Base-by-base conservation (phyloP, 768 basidiomycete species). In the Leccinum boreale region DNA sequence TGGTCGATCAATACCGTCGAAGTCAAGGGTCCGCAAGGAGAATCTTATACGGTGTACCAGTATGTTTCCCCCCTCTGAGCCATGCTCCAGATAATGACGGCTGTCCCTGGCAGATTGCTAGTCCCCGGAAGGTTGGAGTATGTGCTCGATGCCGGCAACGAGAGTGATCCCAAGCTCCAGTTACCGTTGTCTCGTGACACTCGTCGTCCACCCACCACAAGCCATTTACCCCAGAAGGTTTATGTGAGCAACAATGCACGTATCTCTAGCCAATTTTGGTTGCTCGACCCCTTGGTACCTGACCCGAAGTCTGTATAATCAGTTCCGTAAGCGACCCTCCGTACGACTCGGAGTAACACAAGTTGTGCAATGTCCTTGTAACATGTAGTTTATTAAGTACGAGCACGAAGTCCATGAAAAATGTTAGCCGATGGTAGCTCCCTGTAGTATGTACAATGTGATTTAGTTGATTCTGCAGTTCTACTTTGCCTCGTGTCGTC, bases 1-100 rank as follows among this genome's bases (percentile, higher is more conserved):
- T 58, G 58, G 58, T 21, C 55, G 1, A 58, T 58, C 48, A 58
- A 58, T 26, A 6, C 47, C 21, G 39, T 45, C 2, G n/a, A n/a
- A 7, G 48, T 33, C 23, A 26, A 42, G n/a, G 23, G 4, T 19
- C 2, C 17, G 0, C 7, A 15, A 1, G 48, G 39, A 35, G 14
- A 35, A 28, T 4, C 15, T 3, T 24, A 29, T 11, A n/a, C 1
- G 10, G 47, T 12, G 12, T 35, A 35, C 8, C 58, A 58, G 58
- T 58, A 36, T 24, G 55, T 3, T 35, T 35, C 33, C 31, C 24
- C 23, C 12, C 14, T 28, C 1, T 11, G 9, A 7, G 7, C 24
- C 14, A 5, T 48, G 29, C 24, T 24, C 0, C 14, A 11, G 23
- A 4, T 48, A 4, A 31, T 24, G 19, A 4, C 14, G 6, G 6